Evolutionary conservation across 129 eudicot genomes (phyloP).

Genomic region (Chrysanthemum makinoi): DNA sequence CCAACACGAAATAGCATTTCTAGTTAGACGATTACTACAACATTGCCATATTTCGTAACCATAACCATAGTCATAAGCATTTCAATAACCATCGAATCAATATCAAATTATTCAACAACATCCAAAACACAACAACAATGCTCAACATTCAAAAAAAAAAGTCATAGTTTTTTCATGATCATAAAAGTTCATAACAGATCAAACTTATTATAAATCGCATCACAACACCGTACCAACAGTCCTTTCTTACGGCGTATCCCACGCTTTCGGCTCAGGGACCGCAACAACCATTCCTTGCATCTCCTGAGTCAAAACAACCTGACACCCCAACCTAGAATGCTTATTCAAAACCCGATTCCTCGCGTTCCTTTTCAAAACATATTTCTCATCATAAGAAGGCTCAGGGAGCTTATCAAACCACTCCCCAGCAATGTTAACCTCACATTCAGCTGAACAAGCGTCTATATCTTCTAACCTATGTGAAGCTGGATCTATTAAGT

Average conservation of each 20-base stretch:
- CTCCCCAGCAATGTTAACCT: constrained; percentile 92
- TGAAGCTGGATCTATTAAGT: constrained; percentile 87
- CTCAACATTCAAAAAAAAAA: not conserved
- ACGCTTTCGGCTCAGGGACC: constrained; percentile 84
- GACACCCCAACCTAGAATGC: constrained; percentile 91
- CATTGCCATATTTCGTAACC: not conserved
- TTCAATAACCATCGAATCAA: not conserved
- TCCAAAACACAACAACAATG: constrained; percentile 12
- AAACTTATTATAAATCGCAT: constrained; percentile 29
- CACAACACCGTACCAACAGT: not conserved
- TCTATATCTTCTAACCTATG: constrained; percentile 95
- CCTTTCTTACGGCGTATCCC: constrained; percentile 79
- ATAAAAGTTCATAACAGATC: not conserved
- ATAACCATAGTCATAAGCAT: not conserved
- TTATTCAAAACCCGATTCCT: constrained; percentile 71
- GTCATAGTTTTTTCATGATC: not conserved
- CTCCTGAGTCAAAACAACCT: constrained; percentile 73
- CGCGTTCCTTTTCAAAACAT: constrained; percentile 78
- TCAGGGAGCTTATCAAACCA: constrained; percentile 87
- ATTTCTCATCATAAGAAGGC: constrained; percentile 72
- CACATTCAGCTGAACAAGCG: constrained; percentile 98
- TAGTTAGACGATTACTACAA: too few species aligned
- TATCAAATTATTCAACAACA: constrained; percentile 23
- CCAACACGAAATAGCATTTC: too few species aligned
- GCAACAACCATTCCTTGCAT: constrained; percentile 98